Conservation (phyloP, 2,329 filamentous ascomycete species). For the Teratosphaeria gauchensis region DNA sequence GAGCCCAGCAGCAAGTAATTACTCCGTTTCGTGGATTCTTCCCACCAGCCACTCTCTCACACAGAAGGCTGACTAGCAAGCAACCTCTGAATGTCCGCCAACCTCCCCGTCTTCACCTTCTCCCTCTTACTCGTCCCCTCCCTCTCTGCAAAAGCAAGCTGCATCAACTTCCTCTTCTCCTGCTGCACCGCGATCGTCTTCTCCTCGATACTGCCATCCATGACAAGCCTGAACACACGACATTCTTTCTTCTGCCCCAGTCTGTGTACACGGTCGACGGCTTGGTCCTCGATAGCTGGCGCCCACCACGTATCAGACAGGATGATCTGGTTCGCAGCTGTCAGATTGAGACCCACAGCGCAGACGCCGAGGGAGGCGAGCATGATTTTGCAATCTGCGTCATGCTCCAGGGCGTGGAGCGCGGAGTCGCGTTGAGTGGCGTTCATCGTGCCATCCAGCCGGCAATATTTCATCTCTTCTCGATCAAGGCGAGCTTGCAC, state of each 20-base stretch:
- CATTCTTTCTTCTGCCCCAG: slow-evolving; percentile 72
- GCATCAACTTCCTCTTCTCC: slow-evolving; percentile 69
- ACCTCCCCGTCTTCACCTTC: slow-evolving; percentile 37
- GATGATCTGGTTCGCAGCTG: slow-evolving; percentile 76
- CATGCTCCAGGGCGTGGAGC: slow-evolving; percentile 56
- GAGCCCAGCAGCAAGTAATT: too few species aligned
- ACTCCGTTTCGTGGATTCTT: too few species aligned
- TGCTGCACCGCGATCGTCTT: slow-evolving; percentile 67
- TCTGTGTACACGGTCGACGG: slow-evolving; percentile 77
- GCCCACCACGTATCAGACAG: slow-evolving; percentile 83
- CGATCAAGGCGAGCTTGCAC: slow-evolving; percentile 58
- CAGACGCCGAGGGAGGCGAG: slow-evolving; percentile 75
- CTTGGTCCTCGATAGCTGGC: slow-evolving; percentile 85
- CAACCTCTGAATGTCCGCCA: slow-evolving; percentile 35
- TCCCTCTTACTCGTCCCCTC: slow-evolving; percentile 32
- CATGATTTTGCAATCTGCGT: slow-evolving; percentile 61
- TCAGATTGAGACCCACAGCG: slow-evolving; percentile 76
- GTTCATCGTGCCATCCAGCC: slow-evolving; percentile 74
- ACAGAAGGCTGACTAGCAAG: slow-evolving; percentile 17
- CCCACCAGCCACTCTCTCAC: too few species aligned
- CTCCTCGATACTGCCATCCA: slow-evolving; percentile 74
- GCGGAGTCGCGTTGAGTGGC: slow-evolving; percentile 61
- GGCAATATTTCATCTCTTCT: slow-evolving; percentile 53
- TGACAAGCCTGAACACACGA: slow-evolving; percentile 70
- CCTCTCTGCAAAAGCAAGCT: slow-evolving; percentile 70